These are phyloP conservation scores for Hypericum perforatum DNA, from an alignment of 345 rosid genomes.

Conservation along the genomic window DNA sequence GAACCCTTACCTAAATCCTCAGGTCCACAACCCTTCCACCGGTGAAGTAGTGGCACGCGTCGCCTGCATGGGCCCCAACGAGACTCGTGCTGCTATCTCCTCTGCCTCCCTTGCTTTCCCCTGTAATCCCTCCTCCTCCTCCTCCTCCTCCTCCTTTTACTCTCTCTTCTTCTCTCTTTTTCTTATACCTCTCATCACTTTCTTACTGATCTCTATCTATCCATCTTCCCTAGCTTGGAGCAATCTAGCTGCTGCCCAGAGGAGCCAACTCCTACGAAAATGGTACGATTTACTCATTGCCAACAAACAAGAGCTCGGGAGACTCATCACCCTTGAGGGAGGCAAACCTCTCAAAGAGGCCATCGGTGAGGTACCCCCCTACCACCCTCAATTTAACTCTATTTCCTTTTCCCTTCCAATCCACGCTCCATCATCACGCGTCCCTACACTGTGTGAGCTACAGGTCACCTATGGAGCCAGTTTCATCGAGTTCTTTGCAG, in stretches of 20 bases:
- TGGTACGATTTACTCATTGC: constrained; percentile 74
- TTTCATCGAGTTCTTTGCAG: constrained; percentile 82
- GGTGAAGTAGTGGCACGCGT: constrained; percentile 70
- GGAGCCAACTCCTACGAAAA: constrained; percentile 65
- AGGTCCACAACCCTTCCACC: constrained; percentile 88
- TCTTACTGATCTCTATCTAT: not conserved
- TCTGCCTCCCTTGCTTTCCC: constrained; percentile 66
- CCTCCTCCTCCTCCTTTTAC: not conserved
- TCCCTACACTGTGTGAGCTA: constrained; percentile 12
- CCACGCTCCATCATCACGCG: not conserved
- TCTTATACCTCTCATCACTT: not conserved
- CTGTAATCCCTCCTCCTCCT: constrained; percentile 42
- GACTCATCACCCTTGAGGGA: constrained; percentile 88
- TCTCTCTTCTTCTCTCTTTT: not conserved
- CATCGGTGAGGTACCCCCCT: constrained; percentile 63
- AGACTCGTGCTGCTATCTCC: constrained; percentile 82
- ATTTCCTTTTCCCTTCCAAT: not conserved
- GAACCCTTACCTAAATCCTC: not conserved
- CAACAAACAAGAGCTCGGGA: constrained; percentile 90
- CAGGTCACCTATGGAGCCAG: constrained; percentile 89
- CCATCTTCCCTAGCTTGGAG: constrained; percentile 64
- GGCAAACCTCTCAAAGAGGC: constrained; percentile 96
- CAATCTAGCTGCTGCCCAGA: constrained; percentile 64
- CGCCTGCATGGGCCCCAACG: constrained; percentile 70
- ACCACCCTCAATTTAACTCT: constrained; percentile 4